These are phyloP conservation scores for Neurospora sp. DNA, from an alignment of 495 filamentous ascomycete species.

Conservation along the genomic window DNA sequence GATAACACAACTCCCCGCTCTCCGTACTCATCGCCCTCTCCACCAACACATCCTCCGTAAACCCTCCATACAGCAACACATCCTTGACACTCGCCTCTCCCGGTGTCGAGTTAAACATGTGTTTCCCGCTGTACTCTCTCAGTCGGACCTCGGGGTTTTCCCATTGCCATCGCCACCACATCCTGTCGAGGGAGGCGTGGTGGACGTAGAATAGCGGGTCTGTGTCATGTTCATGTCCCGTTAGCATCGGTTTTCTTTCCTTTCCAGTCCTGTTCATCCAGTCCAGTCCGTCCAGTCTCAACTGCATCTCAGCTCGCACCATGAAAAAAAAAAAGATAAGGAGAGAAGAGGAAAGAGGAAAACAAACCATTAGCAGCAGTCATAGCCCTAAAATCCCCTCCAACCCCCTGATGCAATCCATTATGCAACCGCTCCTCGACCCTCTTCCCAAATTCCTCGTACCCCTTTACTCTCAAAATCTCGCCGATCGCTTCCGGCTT, in stretches of 20 bases:
- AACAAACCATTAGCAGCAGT: constrained; percentile 1
- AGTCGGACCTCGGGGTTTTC: not conserved
- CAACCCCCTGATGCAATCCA: not conserved
- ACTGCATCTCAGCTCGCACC: no score
- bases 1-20: not conserved
- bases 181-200: not conserved
- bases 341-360: not conserved
- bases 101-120: constrained; percentile 1
- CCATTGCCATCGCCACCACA: constrained; percentile 2
- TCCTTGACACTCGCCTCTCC: not conserved
- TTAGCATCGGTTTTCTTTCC: not conserved
- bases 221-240: not conserved
- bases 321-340: no score
- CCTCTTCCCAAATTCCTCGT: not conserved
- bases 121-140: not conserved
- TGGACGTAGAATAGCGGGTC: constrained; percentile 3
- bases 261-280: no score
- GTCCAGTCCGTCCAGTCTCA: no score
- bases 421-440: not conserved
- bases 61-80: not conserved
- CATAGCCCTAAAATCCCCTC: constrained; percentile 2
- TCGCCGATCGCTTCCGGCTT: not conserved
- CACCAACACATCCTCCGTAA: not conserved
- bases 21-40: not conserved
- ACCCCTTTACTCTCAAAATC: not conserved